Base-by-base conservation (phyloP, 2,329 filamentous ascomycete species). In the Neonectria magnoliae region DNA sequence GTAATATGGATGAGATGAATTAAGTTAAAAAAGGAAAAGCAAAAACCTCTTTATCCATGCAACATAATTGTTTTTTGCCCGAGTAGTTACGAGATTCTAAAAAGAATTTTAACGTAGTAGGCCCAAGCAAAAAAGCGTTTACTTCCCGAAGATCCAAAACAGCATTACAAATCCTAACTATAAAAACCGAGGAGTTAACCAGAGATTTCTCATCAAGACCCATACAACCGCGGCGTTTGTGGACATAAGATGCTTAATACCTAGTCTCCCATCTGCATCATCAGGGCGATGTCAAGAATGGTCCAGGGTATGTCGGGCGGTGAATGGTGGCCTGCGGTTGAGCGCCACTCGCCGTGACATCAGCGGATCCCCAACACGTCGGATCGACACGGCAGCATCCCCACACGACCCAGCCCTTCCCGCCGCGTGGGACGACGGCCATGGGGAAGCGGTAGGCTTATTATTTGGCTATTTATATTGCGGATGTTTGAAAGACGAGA, bases 391-490 rank as follows among this genome's bases (percentile, higher is more conserved):
- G 29, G 45, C 47, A 31, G 45, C 47, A 31, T 50, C 14, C 53
- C 44, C 57, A 57, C 64, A 64, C 16, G 25, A 22, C 14, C 47
- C 47, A 27, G 27, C 29, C 13, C 25, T 27, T 10, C n/a, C 27
- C 27, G 25, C 25, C 25, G 25, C 25, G 10, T 41, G 57, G 48
- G 45, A 59, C 55, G 47, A 67, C 58, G 57, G 59, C 53, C 60
- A 60, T 57, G 44, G 38, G 48, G 4, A 52, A 38, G 29, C 14
- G 38, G 54, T 54, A 60, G 63, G 20, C 44, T 58, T 60, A 45
- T 47, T 67, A 45, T 47, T 67, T 72, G 69, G 56, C 57, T 69
- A 68, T 65, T 64, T 65, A 68, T 65, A 65, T 65, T 66, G 51
- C 27, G 25, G 55, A 60, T 44, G 48, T 41, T 52, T 50, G 51